phyloP scores from a whole-genome alignment of 805 yeast species.

The Lipomyces lipofer region DNA sequence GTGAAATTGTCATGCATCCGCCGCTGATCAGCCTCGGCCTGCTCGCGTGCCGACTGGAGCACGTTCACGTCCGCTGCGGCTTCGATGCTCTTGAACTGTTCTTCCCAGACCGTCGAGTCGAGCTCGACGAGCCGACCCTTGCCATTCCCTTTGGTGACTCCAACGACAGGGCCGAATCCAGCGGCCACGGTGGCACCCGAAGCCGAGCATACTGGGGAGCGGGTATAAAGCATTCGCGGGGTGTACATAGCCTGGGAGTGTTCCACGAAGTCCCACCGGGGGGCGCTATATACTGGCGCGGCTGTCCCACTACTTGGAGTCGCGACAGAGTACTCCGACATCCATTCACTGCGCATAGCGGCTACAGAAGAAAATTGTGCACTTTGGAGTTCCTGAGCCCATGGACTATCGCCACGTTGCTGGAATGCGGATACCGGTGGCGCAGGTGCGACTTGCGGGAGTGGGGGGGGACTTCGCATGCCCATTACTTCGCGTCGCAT shows the following conservation, averaged over 20 bases:
- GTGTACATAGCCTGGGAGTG: slow-evolving; percentile 1
- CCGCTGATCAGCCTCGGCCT: slow-evolving; percentile 3
- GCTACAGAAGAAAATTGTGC: background rate
- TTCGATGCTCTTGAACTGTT: slow-evolving; percentile 46
- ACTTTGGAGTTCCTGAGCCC: slow-evolving; percentile 4
- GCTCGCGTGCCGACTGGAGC: slow-evolving; percentile 27
- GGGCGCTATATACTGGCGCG: background rate
- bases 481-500: slow-evolving; percentile 17
- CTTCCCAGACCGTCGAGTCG: slow-evolving; percentile 47
- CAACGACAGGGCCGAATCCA: background rate
- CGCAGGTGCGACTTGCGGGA: background rate
- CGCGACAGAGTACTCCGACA: background rate
- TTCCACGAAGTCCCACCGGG: background rate
- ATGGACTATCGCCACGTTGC: background rate
- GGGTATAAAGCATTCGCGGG: background rate
- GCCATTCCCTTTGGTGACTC: slow-evolving; percentile 14
- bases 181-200: background rate
- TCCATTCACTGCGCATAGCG: background rate
- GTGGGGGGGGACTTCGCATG: background rate
- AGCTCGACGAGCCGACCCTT: slow-evolving; percentile 39
- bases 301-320: background rate
- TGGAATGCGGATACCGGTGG: background rate
- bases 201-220: no score
- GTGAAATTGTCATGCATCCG: slow-evolving; percentile 8
- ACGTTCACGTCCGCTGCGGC: slow-evolving; percentile 11